Base-by-base conservation (phyloP, 2,329 filamentous ascomycete species). In the Claviceps fusiformis region DNA sequence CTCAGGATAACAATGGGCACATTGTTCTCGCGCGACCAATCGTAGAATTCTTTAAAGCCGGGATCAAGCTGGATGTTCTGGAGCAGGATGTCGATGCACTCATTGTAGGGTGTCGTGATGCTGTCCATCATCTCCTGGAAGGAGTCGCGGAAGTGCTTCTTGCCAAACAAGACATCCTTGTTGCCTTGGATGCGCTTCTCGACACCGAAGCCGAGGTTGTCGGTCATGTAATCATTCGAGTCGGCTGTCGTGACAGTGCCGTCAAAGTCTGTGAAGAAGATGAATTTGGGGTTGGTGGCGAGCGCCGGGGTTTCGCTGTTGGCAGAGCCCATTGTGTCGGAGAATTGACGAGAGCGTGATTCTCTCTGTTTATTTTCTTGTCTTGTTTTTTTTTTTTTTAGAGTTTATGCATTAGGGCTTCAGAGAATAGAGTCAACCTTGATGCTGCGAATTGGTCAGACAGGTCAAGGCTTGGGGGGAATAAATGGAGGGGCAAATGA, bases 221-320 rank as follows among this genome's bases (percentile, higher is more conserved):
- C 93, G 56, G 91, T 96, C 82, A 92, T 75, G 70, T 71, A 80
- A 71, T 82, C 80, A 67, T 84, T 85, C 67, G 75, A 80, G 71
- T 85, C 82, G 64, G 79, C 75, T 55, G 77, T 78, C 51, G 92
- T 96, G 68, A 96, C 92, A 54, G 91, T 97, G 65, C 93, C 93
- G 72, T 98, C 93, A 68, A 97, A 97, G 74, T 98, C 93, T 62
- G 91, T 95, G 77, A 97, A 97, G 80, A 98, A 96, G 76, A 98
- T 91, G 75, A 89, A 87, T 73, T 89, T 87, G 53, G 91, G 91
- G 68, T 86, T 83, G 56, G 76, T 82, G 64, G 75, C 75, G 68
- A 85, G 72, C 48, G 81, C 81, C 55, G 81, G 80, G 31, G 81
- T 78, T 50, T 73, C 68, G 56, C 63, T 67, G 47, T 64, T 58